These are phyloP conservation scores for Arachis monticola DNA, from an alignment of 331 rosid species.

Conservation along the genomic window DNA sequence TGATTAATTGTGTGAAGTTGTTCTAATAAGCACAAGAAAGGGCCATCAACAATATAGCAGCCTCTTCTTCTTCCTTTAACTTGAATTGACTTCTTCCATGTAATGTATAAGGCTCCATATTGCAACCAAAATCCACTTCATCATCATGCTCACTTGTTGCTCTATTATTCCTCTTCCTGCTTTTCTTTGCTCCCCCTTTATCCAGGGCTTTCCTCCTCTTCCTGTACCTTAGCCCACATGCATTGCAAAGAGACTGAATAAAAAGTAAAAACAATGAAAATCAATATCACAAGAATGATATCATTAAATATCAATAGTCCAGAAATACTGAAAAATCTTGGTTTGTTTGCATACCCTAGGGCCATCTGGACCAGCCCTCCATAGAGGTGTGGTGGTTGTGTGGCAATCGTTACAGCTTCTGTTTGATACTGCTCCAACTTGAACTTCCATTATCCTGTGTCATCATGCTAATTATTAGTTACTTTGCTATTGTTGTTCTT, in stretches of 20 bases:
- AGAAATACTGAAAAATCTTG: not conserved
- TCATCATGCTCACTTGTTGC: conserved; percentile 1
- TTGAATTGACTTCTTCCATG: conserved; percentile 14
- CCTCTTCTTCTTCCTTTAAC: conserved; percentile 48
- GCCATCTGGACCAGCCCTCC: conserved; percentile 59
- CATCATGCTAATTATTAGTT: not conserved
- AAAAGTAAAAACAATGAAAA: not conserved
- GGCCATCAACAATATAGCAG: conserved; percentile 46
- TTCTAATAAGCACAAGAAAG: conserved; percentile 35
- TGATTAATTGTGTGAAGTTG: not conserved
- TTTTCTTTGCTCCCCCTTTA: not conserved
- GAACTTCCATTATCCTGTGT: conserved; percentile 21
- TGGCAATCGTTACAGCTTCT: conserved; percentile 46
- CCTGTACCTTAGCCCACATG: conserved; percentile 51
- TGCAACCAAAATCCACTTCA: conserved; percentile 14
- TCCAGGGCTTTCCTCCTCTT: conserved; percentile 33
- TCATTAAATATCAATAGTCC: not conserved
- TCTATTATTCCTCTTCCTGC: conserved; percentile 21
- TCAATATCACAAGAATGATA: not conserved
- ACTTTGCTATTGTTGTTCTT: not conserved
- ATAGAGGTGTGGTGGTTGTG: conserved; percentile 48
- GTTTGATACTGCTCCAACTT: conserved; percentile 1
- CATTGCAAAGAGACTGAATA: conserved; percentile 51
- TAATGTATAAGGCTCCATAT: not conserved
- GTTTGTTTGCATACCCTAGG: conserved; percentile 37